Evolutionary conservation across 2,329 filamentous ascomycete genomes (phyloP).

Genomic region (Fusarium nurragi): DNA sequence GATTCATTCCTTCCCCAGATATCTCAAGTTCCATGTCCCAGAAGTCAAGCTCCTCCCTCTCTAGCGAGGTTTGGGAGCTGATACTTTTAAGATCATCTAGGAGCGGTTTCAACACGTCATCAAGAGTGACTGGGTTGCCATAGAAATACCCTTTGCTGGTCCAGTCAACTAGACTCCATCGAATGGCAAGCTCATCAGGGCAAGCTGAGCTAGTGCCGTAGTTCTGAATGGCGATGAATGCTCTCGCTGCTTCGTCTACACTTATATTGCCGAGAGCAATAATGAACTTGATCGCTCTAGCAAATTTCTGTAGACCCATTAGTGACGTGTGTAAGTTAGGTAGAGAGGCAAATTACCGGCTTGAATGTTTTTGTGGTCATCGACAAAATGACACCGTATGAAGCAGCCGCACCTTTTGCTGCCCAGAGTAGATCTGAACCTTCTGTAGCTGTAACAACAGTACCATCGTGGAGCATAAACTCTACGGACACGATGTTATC

Average conservation of each 20-base stretch:
- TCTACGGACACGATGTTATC: conserved; percentile 31
- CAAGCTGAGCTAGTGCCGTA: conserved; percentile 4
- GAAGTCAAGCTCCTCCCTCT: conserved; percentile 22
- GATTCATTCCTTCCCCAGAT: conserved; percentile 29
- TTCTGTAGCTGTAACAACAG: conserved; percentile 22
- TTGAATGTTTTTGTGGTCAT: conserved; percentile 30
- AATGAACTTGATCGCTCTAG: conserved; percentile 28
- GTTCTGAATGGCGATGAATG: conserved; percentile 27
- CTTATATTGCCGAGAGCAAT: conserved; percentile 18
- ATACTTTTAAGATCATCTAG: conserved; percentile 9
- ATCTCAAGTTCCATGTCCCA: conserved; percentile 31
- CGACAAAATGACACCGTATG: conserved; percentile 32
- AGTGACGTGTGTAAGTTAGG: background rate
- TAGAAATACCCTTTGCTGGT: conserved; percentile 32
- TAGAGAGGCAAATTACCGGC: conserved; percentile 9
- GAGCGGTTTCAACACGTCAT: conserved; percentile 12
- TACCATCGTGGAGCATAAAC: conserved; percentile 35
- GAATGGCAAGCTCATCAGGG: conserved; percentile 32
- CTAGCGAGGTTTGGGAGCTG: background rate
- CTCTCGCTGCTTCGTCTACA: conserved; percentile 14
- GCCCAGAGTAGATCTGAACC: conserved; percentile 36
- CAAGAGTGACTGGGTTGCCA: conserved; percentile 25
- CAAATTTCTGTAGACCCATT: background rate
- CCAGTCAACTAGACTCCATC: conserved; percentile 23
- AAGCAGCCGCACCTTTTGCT: conserved; percentile 30